A percentile compares a stretch with the other conserved stretches of the same genome.
Conservation (phyloP, 2,329 filamentous ascomycete species). For the Ramularia collo-cygni region DNA sequence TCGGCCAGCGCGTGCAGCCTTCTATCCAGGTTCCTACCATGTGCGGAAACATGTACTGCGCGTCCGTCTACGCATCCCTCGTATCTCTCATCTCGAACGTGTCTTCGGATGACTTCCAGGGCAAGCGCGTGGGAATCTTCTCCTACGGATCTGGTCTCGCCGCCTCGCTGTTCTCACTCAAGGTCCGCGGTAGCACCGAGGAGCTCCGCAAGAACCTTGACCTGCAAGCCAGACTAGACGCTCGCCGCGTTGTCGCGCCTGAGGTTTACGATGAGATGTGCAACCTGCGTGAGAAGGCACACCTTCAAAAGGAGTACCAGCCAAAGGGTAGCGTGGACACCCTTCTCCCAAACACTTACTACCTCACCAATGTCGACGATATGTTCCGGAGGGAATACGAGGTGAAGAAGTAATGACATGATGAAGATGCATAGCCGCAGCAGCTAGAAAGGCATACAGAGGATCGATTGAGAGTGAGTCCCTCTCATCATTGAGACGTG, state of each 20-base stretch:
- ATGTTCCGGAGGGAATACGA: slow-evolving; percentile 47
- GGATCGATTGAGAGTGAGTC: too few relatives aligned
- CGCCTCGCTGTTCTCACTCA: slow-evolving; percentile 45
- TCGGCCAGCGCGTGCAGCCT: slow-evolving; percentile 44
- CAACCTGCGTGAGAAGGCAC: slow-evolving; percentile 45
- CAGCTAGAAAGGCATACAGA: slow-evolving; percentile 2
- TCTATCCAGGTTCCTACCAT: slow-evolving; percentile 45
- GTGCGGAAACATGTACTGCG: slow-evolving; percentile 52
- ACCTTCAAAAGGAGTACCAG: slow-evolving; percentile 45
- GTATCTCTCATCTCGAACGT: slow-evolving; percentile 43
- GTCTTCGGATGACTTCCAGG: slow-evolving; percentile 38
- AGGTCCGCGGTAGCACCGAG: slow-evolving; percentile 40
- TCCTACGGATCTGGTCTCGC: slow-evolving; percentile 48
- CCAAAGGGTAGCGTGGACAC: slow-evolving; percentile 39
- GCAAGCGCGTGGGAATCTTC: slow-evolving; percentile 47
- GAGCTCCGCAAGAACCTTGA: slow-evolving; percentile 43
- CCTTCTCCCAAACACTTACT: slow-evolving; percentile 44
- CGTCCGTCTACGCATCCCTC: slow-evolving; percentile 46
- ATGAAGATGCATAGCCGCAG: slow-evolving; percentile 7
- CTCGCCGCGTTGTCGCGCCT: slow-evolving; percentile 39
- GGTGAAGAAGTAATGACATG: slow-evolving; percentile 39
- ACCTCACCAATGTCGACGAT: slow-evolving; percentile 44
- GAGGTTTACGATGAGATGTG: slow-evolving; percentile 49
- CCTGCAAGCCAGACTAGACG: slow-evolving; percentile 40
- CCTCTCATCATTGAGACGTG: too few relatives aligned